Base-by-base conservation (phyloP, 345 rosid species). In the Durio zibethinus region DNA sequence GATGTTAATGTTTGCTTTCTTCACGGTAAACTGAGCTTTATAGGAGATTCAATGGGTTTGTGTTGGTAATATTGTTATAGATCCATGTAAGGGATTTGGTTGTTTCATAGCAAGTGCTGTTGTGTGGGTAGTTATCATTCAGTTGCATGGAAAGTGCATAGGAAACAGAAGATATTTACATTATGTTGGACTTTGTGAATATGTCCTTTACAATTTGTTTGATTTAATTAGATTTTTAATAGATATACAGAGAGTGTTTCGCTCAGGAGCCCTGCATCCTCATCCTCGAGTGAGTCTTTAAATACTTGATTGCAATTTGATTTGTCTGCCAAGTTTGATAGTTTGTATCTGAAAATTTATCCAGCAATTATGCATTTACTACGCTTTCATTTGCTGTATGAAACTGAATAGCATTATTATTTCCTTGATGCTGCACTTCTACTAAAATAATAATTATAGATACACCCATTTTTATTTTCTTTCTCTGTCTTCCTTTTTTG, bases 191-290 rank as follows among this genome's bases (percentile, higher is more conserved):
- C 43, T 62, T 4, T 33, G 15, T 36, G 23, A 62, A 47, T 62
- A 2, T 21, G 33, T 36, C 57, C 63, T 73, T 42, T 62, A 35
- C 69, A 21, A 74, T 40, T 77, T 84, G 90, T 90, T 86, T 89
- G 75, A 23, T 56, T 81, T 89, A 50, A 71, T 33, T 20, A 20
- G 67, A 90, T 76, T 71, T 80, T n/a, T 72, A 61, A 50, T 76
- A 93, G 97, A 93, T 84, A 92, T 95, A 77, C 98, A 90, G 63
- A 84, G 94, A 83, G 81, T 92, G 83, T 93, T 95, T 71, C 96
- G 97, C 10, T 88, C 93, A 10, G 99, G 98, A 63, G 84, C 82
- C 25, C 84, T 89, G 33, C 90, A 92, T 89, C 97, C 99, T 0
- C 93, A 92, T 72, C 97, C 99, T 61, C 90, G 98, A 78, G 99